These are phyloP conservation scores for Biscogniauxia sp. DNA, from an alignment of 2,329 filamentous ascomycete genomes.

Conservation along the genomic window DNA sequence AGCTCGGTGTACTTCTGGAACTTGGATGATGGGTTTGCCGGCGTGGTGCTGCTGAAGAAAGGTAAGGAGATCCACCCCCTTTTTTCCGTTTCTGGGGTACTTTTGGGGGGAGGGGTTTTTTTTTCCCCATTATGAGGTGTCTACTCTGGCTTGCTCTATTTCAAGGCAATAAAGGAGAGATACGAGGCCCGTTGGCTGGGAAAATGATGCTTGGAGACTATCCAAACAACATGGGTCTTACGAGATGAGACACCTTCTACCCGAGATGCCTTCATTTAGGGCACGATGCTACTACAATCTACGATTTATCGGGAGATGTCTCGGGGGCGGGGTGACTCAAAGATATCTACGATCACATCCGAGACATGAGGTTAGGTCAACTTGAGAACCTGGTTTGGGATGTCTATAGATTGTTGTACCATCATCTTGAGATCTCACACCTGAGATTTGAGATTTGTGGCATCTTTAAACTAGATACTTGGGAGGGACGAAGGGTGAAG, in stretches of 20 bases:
- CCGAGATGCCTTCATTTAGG: background rate
- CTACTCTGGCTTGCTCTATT: too few species aligned
- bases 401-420: background rate
- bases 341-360: too few species aligned
- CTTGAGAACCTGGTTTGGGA: background rate
- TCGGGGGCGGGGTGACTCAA: background rate
- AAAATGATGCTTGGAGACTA: background rate
- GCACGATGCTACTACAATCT: background rate
- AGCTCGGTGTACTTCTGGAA: slow-evolving; percentile 99
- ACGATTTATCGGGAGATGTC: background rate
- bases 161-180: too few species aligned
- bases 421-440: slow-evolving; percentile 14
- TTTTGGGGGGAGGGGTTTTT: too few species aligned
- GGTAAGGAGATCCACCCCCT: slow-evolving; percentile 47
- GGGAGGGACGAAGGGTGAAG: slow-evolving; percentile 8
- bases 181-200: background rate
- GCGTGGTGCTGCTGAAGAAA: slow-evolving; percentile 95
- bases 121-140: background rate
- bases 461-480: background rate
- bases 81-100: background rate
- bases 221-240: background rate
- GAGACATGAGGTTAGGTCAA: too few species aligned
- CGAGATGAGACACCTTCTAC: background rate
- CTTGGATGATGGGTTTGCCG: slow-evolving; percentile 94
- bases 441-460: slow-evolving; percentile 13